phyloP scores from a whole-genome alignment of 805 yeast species.

The Phaffomyces opuntiae region DNA sequence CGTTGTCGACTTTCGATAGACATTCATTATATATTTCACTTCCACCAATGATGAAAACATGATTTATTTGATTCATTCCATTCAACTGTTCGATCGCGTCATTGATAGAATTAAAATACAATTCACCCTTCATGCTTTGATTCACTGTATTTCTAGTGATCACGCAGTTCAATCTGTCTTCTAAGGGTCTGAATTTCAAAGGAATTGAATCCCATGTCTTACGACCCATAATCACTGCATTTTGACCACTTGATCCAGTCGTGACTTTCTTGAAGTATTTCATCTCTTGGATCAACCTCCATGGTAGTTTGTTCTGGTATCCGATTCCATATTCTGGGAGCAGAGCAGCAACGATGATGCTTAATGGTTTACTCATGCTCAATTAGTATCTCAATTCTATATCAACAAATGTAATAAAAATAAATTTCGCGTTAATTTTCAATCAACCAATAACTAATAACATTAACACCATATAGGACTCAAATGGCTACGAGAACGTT shows the following conservation, averaged over 20 bases:
- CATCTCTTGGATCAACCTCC: conserved; percentile 83
- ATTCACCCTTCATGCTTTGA: conserved; percentile 16
- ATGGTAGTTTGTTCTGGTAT: conserved; percentile 70
- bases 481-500: not conserved
- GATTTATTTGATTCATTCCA: conserved; percentile 33
- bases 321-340: conserved; percentile 84
- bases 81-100: conserved; percentile 33
- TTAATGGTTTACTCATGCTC: too few relatives aligned
- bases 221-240: conserved; percentile 93
- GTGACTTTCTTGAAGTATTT: conserved; percentile 78
- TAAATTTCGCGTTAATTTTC: too few relatives aligned
- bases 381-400: too few relatives aligned
- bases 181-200: conserved; percentile 71
- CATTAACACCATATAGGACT: too few relatives aligned
- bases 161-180: conserved; percentile 67
- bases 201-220: conserved; percentile 97
- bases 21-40: conserved; percentile 72
- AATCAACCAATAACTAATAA: too few relatives aligned
- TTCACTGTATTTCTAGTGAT: conserved; percentile 43
- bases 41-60: conserved; percentile 86
- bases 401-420: too few relatives aligned
- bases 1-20: conserved; percentile 36
- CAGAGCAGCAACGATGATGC: conserved; percentile 77
- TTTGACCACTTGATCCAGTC: conserved; percentile 31
- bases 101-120: conserved; percentile 35